Conservation (phyloP, 164 flowering plant genomes). For the Stephania japonica region DNA sequence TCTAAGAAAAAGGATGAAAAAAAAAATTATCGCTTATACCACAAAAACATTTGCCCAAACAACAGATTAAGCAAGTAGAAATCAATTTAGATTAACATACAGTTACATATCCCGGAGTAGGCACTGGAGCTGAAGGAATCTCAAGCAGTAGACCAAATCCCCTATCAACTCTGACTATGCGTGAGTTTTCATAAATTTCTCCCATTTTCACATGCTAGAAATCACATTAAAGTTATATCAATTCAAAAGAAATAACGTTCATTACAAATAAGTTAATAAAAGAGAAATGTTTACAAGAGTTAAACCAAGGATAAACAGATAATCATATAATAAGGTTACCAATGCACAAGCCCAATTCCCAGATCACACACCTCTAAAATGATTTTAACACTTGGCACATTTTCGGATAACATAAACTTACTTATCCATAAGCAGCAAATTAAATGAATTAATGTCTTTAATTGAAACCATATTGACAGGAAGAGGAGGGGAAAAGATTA, state of each 20-base stretch:
- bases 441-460: not conserved
- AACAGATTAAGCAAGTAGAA: conserved; percentile 2
- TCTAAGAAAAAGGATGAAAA: conserved; percentile 26
- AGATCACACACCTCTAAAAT: not conserved
- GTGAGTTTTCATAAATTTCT: conserved; percentile 69
- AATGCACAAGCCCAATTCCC: not conserved
- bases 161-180: conserved; percentile 83
- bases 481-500: not conserved
- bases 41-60: not conserved
- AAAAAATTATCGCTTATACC: not conserved
- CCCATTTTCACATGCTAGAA: conserved; percentile 68
- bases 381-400: not conserved
- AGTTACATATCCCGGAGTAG: conserved; percentile 73
- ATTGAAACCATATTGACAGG: not conserved
- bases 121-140: conserved; percentile 57
- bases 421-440: not conserved
- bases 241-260: not conserved
- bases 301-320: not conserved
- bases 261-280: not conserved
- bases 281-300: not conserved
- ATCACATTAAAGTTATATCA: not conserved
- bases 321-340: not conserved
- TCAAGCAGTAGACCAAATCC: conserved; percentile 82
- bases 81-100: conserved; percentile 37
- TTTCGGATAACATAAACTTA: not conserved